Evolutionary conservation across 768 basidiomycete species (phyloP).

Genomic region (Hydnum rufescens): DNA sequence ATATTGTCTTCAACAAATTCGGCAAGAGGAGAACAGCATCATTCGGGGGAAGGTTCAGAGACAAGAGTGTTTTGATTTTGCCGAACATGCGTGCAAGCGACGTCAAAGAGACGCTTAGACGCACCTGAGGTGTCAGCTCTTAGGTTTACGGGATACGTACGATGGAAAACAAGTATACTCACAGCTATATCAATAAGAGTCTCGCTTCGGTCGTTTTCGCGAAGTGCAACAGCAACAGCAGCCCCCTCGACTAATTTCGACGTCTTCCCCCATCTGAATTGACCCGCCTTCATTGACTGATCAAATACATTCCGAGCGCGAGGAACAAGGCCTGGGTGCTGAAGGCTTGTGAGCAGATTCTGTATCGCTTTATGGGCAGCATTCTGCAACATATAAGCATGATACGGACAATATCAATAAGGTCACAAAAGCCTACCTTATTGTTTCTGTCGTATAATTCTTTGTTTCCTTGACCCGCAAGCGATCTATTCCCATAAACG

Average conservation of each 20-base stretch:
- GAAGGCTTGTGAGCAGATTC: conserved; percentile 37
- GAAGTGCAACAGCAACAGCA: conserved; percentile 46
- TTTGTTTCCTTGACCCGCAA: not conserved
- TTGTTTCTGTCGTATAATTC: not conserved
- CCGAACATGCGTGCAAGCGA: conserved; percentile 37
- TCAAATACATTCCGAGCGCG: conserved; percentile 52
- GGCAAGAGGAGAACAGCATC: conserved; percentile 44
- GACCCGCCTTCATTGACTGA: conserved; percentile 37
- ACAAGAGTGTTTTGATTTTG: conserved; percentile 31
- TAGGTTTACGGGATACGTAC: too few species aligned
- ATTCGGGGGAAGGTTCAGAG: conserved; percentile 30
- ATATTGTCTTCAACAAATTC: conserved; percentile 33
- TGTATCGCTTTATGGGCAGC: conserved; percentile 31
- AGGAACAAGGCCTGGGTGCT: conserved; percentile 36
- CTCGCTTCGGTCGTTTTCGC: conserved; percentile 49
- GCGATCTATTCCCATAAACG: not conserved
- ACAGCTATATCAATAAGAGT: conserved; percentile 49
- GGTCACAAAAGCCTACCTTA: too few species aligned
- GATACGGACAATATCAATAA: too few species aligned
- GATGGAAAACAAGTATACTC: conserved; percentile 2
- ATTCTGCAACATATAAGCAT: not conserved
- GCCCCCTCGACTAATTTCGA: conserved; percentile 52
- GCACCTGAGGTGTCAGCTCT: conserved; percentile 17
- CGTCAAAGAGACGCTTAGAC: conserved; percentile 33
- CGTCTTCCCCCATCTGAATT: conserved; percentile 54